Base-by-base conservation (phyloP, 176 grass and related monocot genomes). In the Pharus latifolius region DNA sequence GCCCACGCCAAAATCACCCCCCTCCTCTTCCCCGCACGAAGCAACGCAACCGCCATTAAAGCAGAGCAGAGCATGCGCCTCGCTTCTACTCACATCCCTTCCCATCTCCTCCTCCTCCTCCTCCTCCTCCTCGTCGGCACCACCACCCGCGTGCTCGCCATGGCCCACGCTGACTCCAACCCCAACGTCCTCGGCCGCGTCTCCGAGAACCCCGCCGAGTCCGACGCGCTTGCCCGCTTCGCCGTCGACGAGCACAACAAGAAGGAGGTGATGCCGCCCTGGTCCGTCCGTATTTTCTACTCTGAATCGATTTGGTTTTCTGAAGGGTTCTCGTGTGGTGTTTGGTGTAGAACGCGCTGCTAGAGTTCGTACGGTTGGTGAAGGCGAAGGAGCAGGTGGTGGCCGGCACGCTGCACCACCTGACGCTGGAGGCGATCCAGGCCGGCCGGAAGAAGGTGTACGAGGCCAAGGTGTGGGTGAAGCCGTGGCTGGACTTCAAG, bases 381-480 rank as follows among this genome's bases (percentile, higher is more conserved):
- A 88, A 92, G 69, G 89, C 93, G 30, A 97, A 87, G 76, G 83
- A 92, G 74, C 89, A 97, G 76, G 89, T 92, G 47, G 93, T 97
- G 55, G 74, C 89, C 59, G 93, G 89, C 67, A 92, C 68, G 37
- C 34, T 97, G 68, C 86, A 97, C 60, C 80, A 97, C 77, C 80
- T 97, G 66, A 97, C 89, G 23, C 37, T 97, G 49, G 93, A 92
- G 83, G 89, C 64, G 37, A 62, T 90, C 12, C 88, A 96, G 12
- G 92, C 73, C 10, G 92, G 88, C 13, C 68, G 47, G 24, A 96
- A 96, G 86, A 96, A 89, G 80, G 30, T 96, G 15, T 96, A 89
- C 61, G 86, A 96, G 80, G 93, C 93, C 22, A 92, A 96, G 83
- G 88, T 96, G 20, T 96, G 86, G 93, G 80, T 92, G 69, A 96